Conservation (phyloP, 768 basidiomycete species). For the Austroboletus eburneus region DNA sequence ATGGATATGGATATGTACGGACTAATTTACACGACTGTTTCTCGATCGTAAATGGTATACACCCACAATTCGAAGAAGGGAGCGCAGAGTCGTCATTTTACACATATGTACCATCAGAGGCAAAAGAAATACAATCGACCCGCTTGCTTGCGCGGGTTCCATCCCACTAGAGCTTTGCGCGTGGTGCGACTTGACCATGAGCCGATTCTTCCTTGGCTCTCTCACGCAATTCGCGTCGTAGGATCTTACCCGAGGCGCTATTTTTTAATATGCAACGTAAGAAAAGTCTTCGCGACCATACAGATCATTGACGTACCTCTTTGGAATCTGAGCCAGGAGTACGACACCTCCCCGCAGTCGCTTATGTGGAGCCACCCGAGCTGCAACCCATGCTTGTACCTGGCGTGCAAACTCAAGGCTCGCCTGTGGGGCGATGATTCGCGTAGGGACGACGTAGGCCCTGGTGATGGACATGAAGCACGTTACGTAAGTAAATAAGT, state of each 20-base stretch:
- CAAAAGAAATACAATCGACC: neutral
- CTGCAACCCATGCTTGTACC: conserved; percentile 63
- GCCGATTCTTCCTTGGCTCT: conserved; percentile 52
- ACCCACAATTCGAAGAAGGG: too few species aligned
- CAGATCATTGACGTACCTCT: conserved; percentile 19
- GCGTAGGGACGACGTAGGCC: conserved; percentile 50
- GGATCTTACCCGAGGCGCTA: conserved; percentile 87
- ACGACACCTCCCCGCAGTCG: conserved; percentile 71
- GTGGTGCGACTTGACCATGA: conserved; percentile 18
- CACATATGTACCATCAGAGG: neutral
- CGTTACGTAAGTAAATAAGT: neutral
- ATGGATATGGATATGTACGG: too few species aligned
- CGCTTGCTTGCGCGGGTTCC: neutral
- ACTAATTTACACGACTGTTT: too few species aligned
- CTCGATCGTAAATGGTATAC: too few species aligned
- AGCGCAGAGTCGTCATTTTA: too few species aligned
- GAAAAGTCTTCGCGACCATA: neutral
- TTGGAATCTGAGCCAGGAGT: conserved; percentile 44
- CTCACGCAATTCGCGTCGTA: conserved; percentile 72
- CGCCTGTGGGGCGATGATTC: conserved; percentile 17
- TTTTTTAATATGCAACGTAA: neutral
- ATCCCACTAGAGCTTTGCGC: conserved; percentile 15
- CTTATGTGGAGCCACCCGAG: conserved; percentile 74
- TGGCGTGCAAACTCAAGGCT: conserved; percentile 36
- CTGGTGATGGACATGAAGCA: conserved; percentile 34